Evolutionary conservation across 169 alveolate species (phyloP), one percentile per base, ranked within the genome.

Genomic region (Miamiensis avidus): DNA sequence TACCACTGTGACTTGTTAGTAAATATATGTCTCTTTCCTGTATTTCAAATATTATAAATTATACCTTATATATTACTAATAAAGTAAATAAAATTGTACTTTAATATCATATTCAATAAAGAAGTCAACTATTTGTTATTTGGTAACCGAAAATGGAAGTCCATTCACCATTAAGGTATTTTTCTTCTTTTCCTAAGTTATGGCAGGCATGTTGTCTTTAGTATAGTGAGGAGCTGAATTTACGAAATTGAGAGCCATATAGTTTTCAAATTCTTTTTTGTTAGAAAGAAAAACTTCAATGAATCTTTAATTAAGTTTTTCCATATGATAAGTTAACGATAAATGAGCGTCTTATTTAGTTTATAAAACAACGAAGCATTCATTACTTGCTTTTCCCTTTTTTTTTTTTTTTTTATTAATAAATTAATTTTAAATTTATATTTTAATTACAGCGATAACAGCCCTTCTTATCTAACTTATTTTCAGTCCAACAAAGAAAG

Each of bases 161-260:
- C 82, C 82, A 29, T 28, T 77, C 20, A 77, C 82, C 72, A 77
- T 31, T 11, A 77, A 69, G 29, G 82, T 77, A 25, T 64, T 33
- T 77, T 30, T 30, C 33, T 33, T 77, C n/a, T 77, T 77, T 29
- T 77, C 82, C 15, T 6, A 25, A 27, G 82, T 65, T 26, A 77
- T 77, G 33, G 28, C 33, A 25, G 82, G 82, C 82, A 77, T 77
- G 31, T 77, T 77, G 33, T 77, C 82, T 77, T 77, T 77, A 33
- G 74, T 77, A 33, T 77, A 77, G 15, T 33, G 33, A 0, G 82
- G 82, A 26, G 82, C 82, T 33, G 82, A 77, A 33, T 33, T 77
- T n/a, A 31, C 65, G 26, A 77, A 77, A 69, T 77, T 77, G 25
- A 32, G 82, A 25, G 82, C 82, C 82, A 77, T 77, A 27, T 31